Evolutionary conservation across 2,329 filamentous ascomycete genomes (phyloP), one percentile per base, ranked within the genome.

Genomic region (Myriangium duriaei): DNA sequence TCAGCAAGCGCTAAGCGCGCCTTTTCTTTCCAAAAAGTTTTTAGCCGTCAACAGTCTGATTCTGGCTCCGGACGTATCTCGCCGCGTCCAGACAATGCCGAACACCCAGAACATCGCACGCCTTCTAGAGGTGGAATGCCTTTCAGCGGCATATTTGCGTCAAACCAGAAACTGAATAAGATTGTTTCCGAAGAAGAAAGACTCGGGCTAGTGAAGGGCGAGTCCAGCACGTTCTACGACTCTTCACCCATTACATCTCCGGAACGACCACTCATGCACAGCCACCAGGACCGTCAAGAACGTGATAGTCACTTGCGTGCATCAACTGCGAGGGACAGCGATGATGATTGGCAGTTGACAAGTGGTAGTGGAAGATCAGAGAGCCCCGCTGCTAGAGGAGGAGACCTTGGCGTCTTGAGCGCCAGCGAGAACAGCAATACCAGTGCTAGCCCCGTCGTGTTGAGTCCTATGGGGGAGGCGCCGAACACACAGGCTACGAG

Each of bases 21-120:
- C 50, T 98, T 96, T 61, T 92, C 83, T 12, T 96, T 96, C 67
- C 80, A 87, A 47, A 85, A 81, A 47, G 76, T 94, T 37, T 91
- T 95, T 58, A 64, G 65, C 43, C 71, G 77, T 34, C 62, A 68
- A 47, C 66, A 65, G 42, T 45, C 46, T 26, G 24, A 50, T n/a
- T 43, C 46, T 4, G 43, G 37, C 12, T 15, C 15, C 9, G 14
- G 36, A 3, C 30, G 36, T 14, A 28, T 13, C 13, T 39, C 36
- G 9, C 36, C 36, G 10, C 35, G 43, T 29, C 9, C 28, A 21
- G 37, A 43, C 28, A 30, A 19, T 13, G 28, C 12, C 10, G 32
- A 32, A 19, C 24, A 9, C 16, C 21, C 6, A 21, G 34, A 34
- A 26, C 19, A 24, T 6, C 39, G 30, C 51, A 55, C 36, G 53